Evolutionary conservation across 2,329 filamentous ascomycete genomes (phyloP).

Genomic region (Fusarium globosum): DNA sequence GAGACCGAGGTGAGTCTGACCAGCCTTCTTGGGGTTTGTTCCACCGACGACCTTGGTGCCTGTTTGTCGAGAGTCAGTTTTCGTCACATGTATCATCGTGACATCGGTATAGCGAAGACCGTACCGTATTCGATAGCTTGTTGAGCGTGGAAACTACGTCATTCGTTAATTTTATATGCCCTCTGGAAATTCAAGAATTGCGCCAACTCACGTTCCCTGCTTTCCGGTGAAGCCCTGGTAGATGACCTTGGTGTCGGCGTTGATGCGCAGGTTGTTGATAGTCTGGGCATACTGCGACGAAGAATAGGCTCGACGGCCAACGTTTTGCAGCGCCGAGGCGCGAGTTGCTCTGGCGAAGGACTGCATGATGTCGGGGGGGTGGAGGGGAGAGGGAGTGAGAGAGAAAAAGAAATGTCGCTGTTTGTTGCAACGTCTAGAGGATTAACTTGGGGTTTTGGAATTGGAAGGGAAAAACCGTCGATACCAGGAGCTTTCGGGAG

Average conservation of each 20-base stretch:
- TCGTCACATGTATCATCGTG: constrained; percentile 43
- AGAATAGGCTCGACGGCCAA: constrained; percentile 78
- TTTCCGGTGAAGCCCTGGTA: constrained; percentile 98
- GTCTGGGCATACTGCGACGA: constrained; percentile 79
- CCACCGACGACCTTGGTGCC: constrained; percentile 98
- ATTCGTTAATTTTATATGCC: constrained; percentile 20
- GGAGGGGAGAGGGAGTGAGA: constrained; percentile 4
- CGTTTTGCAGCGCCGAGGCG: constrained; percentile 75
- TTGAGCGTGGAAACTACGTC: constrained; percentile 88
- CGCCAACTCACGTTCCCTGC: constrained; percentile 83
- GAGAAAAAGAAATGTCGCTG: constrained; percentile 12
- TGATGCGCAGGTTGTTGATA: constrained; percentile 90
- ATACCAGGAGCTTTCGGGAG: constrained; percentile 44
- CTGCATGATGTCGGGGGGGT: constrained; percentile 74
- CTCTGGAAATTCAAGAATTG: background rate
- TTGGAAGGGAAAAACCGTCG: constrained; percentile 44
- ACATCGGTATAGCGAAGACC: constrained; percentile 40
- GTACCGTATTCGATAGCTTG: constrained; percentile 99
- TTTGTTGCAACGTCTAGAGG: constrained; percentile 25
- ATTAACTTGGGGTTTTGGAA: constrained; percentile 28
- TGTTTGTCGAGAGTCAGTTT: constrained; percentile 53
- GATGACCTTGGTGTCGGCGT: constrained; percentile 90
- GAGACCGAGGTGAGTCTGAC: constrained; percentile 85
- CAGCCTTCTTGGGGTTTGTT: constrained; percentile 99
- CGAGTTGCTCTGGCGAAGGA: constrained; percentile 79